Evolutionary conservation across 2,329 filamentous ascomycete species (phyloP), one percentile per base, ranked within the genome.

Genomic region (Rhytidhysteron rufulum): DNA sequence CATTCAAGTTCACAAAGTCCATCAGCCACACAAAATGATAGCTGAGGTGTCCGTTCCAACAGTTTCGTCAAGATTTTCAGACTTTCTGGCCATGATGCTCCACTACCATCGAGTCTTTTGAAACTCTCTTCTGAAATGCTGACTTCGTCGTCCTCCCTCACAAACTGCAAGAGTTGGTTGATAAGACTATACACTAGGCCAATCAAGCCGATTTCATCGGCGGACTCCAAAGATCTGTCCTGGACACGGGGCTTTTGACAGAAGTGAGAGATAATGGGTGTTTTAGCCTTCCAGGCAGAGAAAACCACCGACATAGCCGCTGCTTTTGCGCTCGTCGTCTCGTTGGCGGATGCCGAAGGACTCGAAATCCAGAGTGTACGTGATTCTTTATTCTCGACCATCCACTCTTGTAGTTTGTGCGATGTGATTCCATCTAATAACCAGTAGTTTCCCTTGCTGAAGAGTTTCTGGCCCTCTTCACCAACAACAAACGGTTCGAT

Each of bases 231-330:
- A 15, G 17, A 25, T 21, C 21, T 31, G 36, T 37, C 31, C 31
- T 21, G 25, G 24, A 34, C 36, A 7, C 37, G 31, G n/a, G 43
- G 41, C 21, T 44, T 41, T 20, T 34, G 31, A 15, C 44, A 50
- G 34, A 51, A 51, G 32, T 51, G 47, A 3, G 49, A 51, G 25
- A 48, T 42, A 11, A 51, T 32, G 5, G 50, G 47, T 7, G 39
- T n/a, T 17, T 47, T 27, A 3, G 42, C 40, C 13, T 43, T 31
- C 50, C 44, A 53, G 4, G 46, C 48, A 3, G 43, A 32, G 10
- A 43, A 31, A 1, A 45, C 31, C 9, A 32, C 20, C 21, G 27
- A 42, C 32, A 48, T 32, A 4, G 47, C 42, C 17, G 44, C 47
- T 6, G 47, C 47, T 34, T 37, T 33, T 20, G 45, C 39, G 15